Base-by-base conservation (phyloP, 805 yeast species). In the Pichia membranifaciens region DNA sequence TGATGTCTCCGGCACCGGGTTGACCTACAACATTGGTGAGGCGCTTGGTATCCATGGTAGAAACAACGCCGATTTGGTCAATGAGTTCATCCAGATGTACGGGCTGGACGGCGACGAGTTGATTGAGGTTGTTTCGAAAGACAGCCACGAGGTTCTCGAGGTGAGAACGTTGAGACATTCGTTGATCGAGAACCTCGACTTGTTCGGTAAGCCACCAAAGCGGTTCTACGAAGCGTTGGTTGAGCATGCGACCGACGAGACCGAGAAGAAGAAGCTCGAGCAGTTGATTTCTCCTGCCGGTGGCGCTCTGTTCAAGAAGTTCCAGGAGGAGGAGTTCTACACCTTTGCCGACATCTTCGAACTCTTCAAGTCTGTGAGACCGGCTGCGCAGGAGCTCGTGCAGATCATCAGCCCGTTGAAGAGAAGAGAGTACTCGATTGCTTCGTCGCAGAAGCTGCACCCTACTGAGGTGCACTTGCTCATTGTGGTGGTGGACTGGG, bases 391-490 rank as follows among this genome's bases (percentile, higher is more conserved):
- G 48, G 88, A 86, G 21, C 75, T 91, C 57, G 79, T 84, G 32
- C 76, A 76, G 57, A 68, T 91, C 49, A 77, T 91, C 54, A 80
- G 95, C 20, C 90, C 96, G 16, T 76, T 90, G 63, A 91, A 91
- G 75, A 84, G 98, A 74, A 86, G 98, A 74, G 98, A 91, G 69
- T 91, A 91, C 67, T 91, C 97, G 13, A 91, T 91, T 67, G 97
- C 98, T 3, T 90, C 97, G 1, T 90, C 97, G 25, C 98, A 91
- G 69, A 87, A 78, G 65, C 73, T 87, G 60, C 97, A 91, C 69
- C 88, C 91, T 47, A 87, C 86, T 64, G 91, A 89, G 34, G 88
- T 91, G 34, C 97, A 91, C 62, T 71, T 91, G 61, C 76, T 91
- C 65, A 82, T 91, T 65, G 98, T 91, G 51, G 97, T 90, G 46